Conservation (phyloP, 306 rosid genomes). For the Sesbania bispinosa region DNA sequence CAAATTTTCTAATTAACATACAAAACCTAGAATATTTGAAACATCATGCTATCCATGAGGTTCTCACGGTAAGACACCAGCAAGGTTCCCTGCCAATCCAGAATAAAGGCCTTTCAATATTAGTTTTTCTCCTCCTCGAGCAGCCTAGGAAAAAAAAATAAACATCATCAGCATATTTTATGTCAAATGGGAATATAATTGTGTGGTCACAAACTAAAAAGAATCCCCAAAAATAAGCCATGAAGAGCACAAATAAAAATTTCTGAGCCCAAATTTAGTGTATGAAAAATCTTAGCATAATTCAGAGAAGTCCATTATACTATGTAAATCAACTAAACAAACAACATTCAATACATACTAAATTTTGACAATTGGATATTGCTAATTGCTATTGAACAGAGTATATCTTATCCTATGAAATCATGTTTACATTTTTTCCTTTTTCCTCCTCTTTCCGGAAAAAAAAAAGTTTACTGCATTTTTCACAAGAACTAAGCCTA, state of each 20-base stretch:
- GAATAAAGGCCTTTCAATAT: conserved; percentile 83
- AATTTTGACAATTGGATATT: conserved; percentile 4
- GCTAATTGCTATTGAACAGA: neutral
- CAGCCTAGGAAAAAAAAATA: conserved; percentile 56
- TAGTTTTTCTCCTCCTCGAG: conserved; percentile 83
- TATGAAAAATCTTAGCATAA: neutral
- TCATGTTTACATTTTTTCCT: neutral
- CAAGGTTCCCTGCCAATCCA: conserved; percentile 94
- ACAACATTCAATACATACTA: neutral
- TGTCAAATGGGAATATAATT: conserved; percentile 6
- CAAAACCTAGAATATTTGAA: conserved; percentile 24
- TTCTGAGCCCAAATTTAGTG: neutral
- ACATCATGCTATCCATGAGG: conserved; percentile 29
- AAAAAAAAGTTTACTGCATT: neutral
- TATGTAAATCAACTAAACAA: conserved; percentile 4
- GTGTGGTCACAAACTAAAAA: neutral
- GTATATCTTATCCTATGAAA: conserved; percentile 8
- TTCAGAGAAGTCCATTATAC: neutral
- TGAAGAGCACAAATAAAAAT: neutral
- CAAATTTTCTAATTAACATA: conserved; percentile 23
- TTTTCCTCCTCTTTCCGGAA: neutral
- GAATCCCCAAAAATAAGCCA: neutral
- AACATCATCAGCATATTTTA: neutral
- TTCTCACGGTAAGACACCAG: conserved; percentile 95
- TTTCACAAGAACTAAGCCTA: neutral